phyloP scores from a whole-genome alignment of 192 early-diverging fungal species.

The Chytriomyces hyalinus region DNA sequence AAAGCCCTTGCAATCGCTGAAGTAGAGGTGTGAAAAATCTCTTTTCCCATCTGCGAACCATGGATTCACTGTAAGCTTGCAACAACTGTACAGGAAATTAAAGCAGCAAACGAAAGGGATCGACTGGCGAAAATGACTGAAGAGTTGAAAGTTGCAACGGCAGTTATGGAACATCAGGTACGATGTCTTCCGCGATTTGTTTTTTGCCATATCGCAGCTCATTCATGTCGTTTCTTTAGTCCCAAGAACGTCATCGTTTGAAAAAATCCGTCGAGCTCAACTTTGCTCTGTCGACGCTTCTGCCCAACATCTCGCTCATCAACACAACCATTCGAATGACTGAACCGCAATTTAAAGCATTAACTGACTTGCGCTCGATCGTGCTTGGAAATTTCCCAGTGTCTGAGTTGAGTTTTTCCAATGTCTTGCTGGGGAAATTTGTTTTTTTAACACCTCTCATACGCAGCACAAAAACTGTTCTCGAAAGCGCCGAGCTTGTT shows the following conservation, averaged over 20 bases:
- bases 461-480: neutral
- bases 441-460: neutral
- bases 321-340: slow-evolving; percentile 7
- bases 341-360: slow-evolving; percentile 21
- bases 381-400: slow-evolving; percentile 7
- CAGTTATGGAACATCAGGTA: slow-evolving; percentile 21
- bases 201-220: neutral
- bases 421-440: neutral
- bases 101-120: neutral
- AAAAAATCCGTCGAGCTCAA: slow-evolving; percentile 16
- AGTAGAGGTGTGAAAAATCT: slow-evolving; percentile 35
- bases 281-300: slow-evolving; percentile 21
- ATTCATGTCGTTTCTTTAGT: neutral
- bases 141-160: slow-evolving; percentile 16
- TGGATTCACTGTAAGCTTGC: neutral
- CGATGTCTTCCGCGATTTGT: neutral
- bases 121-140: slow-evolving; percentile 20
- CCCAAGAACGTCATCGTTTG: neutral
- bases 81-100: slow-evolving; percentile 13
- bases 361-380: slow-evolving; percentile 17
- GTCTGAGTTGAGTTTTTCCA: neutral
- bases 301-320: slow-evolving; percentile 29
- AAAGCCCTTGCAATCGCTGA: slow-evolving; percentile 43
- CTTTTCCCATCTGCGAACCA: neutral
- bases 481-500: slow-evolving; percentile 3